Evolutionary conservation across 2,329 filamentous ascomycete species (phyloP).

Genomic region (Colletotrichum kahawae): DNA sequence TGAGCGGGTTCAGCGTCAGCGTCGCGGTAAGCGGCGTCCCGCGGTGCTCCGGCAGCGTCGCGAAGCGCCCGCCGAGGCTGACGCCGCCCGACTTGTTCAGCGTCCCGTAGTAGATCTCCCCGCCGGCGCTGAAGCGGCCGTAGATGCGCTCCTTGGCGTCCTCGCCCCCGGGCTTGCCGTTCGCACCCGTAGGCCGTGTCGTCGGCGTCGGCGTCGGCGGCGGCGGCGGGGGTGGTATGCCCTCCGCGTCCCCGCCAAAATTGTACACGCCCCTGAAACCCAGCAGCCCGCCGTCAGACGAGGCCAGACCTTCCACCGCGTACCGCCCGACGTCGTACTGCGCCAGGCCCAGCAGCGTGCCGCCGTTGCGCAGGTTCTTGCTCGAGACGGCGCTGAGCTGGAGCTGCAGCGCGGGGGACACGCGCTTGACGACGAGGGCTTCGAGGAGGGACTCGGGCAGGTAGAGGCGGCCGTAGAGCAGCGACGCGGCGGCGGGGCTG

Average conservation of each 20-base stretch:
- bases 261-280: conserved; percentile 93
- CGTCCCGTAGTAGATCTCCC: conserved; percentile 93
- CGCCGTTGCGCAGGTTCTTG: conserved; percentile 73
- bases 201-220: not conserved
- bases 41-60: conserved; percentile 79
- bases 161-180: conserved; percentile 33
- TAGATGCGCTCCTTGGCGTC: conserved; percentile 63
- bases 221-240: conserved; percentile 15
- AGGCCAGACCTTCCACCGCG: conserved; percentile 87
- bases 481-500: conserved; percentile 47
- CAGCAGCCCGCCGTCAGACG: conserved; percentile 88
- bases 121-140: conserved; percentile 85
- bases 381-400: conserved; percentile 82
- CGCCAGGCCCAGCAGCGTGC: conserved; percentile 73
- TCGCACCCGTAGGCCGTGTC: conserved; percentile 22
- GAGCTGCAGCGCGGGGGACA: conserved; percentile 79
- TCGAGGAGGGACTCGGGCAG: conserved; percentile 86
- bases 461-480: conserved; percentile 81
- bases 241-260: conserved; percentile 75
- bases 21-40: conserved; percentile 95
- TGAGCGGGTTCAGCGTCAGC: conserved; percentile 89
- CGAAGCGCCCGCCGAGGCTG: conserved; percentile 87
- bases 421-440: conserved; percentile 79
- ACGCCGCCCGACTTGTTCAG: conserved; percentile 93
- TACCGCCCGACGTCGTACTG: conserved; percentile 89